These are phyloP conservation scores for Solanum arcanum DNA, from an alignment of 257 asterid genomes.

Conservation along the genomic window DNA sequence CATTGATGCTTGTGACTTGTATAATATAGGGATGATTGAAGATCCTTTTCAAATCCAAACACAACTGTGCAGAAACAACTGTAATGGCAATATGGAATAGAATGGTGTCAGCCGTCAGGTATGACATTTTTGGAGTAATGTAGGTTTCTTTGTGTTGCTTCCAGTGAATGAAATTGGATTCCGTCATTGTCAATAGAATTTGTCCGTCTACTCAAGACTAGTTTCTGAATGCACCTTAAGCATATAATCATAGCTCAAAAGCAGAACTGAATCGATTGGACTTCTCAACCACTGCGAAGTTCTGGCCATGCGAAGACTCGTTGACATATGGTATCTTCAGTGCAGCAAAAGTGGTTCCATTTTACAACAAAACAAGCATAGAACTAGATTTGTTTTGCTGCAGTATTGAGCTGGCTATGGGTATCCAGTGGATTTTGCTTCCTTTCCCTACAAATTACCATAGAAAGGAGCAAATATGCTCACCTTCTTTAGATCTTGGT, in stretches of 20 bases:
- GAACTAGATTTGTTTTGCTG: not conserved
- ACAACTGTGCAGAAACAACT: not conserved
- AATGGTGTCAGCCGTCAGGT: not conserved
- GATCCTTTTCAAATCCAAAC: not conserved
- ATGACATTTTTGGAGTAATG: not conserved
- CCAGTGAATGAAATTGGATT: not conserved
- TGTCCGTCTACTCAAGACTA: not conserved
- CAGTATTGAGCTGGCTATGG: not conserved
- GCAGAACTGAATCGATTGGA: not conserved
- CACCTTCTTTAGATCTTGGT: not conserved
- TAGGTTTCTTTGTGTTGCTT: not conserved
- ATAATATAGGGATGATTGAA: not conserved
- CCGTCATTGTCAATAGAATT: not conserved
- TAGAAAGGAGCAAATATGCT: not conserved
- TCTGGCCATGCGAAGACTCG: not conserved
- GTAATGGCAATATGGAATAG: not conserved
- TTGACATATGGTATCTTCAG: not conserved
- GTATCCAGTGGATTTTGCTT: not conserved
- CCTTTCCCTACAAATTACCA: not conserved
- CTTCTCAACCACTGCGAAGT: not conserved
- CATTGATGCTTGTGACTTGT: not conserved
- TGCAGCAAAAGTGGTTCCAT: not conserved
- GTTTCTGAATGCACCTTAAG: not conserved
- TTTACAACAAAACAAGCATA: not conserved
- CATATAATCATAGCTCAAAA: not conserved